A percentile compares a stretch with the other conserved stretches of the same genome.
Conservation (phyloP, 31 red algal species). For the Pterothamnion heteromorphum region DNA sequence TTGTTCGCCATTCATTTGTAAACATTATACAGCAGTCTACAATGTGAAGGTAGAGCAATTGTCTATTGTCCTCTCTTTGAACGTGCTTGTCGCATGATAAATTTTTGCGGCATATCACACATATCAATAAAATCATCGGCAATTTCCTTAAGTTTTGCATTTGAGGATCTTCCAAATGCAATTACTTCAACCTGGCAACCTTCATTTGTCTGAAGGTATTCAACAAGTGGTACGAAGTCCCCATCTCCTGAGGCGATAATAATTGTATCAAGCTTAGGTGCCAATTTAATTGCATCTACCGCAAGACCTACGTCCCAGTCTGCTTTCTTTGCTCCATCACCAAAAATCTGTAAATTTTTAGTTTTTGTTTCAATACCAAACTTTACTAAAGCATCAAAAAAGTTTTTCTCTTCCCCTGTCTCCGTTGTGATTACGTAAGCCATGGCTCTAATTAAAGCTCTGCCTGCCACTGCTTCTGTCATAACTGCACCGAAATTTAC, state of each 20-base stretch:
- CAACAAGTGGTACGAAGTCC: neutral
- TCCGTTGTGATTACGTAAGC: constrained; percentile 4
- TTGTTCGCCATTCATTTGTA: neutral
- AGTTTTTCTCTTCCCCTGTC: neutral
- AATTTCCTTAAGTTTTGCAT: neutral
- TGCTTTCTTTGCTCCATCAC: constrained; percentile 11
- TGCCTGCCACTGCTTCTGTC: neutral
- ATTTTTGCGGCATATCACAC: neutral
- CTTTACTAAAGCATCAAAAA: neutral
- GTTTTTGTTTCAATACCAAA: neutral
- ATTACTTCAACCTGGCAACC: constrained; percentile 25
- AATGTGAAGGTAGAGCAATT: neutral
- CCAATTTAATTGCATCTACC: neutral
- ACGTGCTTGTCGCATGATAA: neutral
- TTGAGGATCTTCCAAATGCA: neutral
- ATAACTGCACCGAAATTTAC: constrained; percentile 6
- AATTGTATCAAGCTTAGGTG: neutral
- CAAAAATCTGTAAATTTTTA: constrained; percentile 21
- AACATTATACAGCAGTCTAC: neutral
- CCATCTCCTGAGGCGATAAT: constrained; percentile 10
- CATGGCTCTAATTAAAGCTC: neutral
- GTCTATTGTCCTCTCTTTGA: neutral
- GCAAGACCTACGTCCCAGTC: neutral
- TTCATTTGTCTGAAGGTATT: constrained; percentile 5
- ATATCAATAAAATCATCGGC: constrained; percentile 19